Conservation (phyloP, 129 eudicot species). For the Flaveria robusta region DNA sequence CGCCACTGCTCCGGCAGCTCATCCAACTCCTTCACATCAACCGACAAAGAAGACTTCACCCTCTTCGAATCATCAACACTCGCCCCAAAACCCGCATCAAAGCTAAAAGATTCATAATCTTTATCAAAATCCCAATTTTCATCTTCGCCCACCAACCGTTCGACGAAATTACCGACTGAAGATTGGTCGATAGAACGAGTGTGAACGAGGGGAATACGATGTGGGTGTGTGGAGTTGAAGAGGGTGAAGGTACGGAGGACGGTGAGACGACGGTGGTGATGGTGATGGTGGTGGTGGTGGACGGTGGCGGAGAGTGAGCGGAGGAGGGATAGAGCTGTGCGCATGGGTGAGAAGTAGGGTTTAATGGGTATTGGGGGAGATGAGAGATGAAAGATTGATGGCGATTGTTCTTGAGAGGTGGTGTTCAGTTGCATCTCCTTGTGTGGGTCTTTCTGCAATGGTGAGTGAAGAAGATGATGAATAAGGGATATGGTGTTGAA, state of each 20-base stretch:
- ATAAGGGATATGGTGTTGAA: not conserved
- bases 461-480: not conserved
- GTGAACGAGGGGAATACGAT: not conserved
- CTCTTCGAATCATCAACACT: conserved; percentile 33
- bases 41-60: conserved; percentile 29
- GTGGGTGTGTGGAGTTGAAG: conserved; percentile 8
- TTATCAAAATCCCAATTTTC: conserved; percentile 31
- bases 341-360: conserved; percentile 41
- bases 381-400: conserved; percentile 21
- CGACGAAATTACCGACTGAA: conserved; percentile 48
- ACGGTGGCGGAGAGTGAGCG: conserved; percentile 41
- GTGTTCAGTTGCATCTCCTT: conserved; percentile 18
- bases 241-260: conserved; percentile 19
- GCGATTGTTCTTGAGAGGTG: conserved; percentile 15
- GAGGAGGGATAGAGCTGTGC: conserved; percentile 40
- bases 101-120: conserved; percentile 42
- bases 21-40: conserved; percentile 71
- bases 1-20: conserved; percentile 97
- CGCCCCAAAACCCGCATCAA: conserved; percentile 49
- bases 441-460: conserved; percentile 3
- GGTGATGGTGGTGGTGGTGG: conserved; percentile 33
- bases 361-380: conserved; percentile 8
- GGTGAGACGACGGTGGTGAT: conserved; percentile 34
- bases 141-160: conserved; percentile 40
- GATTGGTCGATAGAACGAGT: conserved; percentile 25